Evolutionary conservation across 2,329 filamentous ascomycete genomes (phyloP).

Genomic region (Colletotrichum australisinense): DNA sequence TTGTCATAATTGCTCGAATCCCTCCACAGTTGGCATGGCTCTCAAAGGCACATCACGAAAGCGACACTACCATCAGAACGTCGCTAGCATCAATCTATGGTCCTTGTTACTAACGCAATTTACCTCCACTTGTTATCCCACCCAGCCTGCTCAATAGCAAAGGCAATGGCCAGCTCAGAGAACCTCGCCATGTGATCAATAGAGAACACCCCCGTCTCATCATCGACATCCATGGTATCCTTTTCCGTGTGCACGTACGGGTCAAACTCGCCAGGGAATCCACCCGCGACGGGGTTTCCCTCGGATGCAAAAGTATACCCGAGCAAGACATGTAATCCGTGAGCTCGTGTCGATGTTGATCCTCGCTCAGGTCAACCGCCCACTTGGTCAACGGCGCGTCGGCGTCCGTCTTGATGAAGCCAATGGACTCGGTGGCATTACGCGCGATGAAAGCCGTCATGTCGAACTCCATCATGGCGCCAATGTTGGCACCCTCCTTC

Average conservation of each 20-base stretch:
- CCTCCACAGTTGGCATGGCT: rapidly evolving
- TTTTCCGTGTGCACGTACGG: slow-evolving; percentile 50
- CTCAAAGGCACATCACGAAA: rapidly evolving
- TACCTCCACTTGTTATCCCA: slow-evolving; percentile 54
- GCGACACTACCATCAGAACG: neutral
- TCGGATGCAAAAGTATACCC: slow-evolving; percentile 53
- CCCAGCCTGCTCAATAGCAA: slow-evolving; percentile 51
- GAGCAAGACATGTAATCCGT: slow-evolving; percentile 54
- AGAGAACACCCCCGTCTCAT: slow-evolving; percentile 51
- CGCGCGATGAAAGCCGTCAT: slow-evolving; percentile 52
- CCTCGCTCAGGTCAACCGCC: slow-evolving; percentile 46
- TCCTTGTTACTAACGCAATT: neutral
- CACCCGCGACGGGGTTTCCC: slow-evolving; percentile 47
- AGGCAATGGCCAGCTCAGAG: slow-evolving; percentile 52
- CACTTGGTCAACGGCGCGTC: slow-evolving; percentile 50
- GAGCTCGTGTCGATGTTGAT: slow-evolving; percentile 48
- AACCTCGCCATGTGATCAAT: slow-evolving; percentile 55
- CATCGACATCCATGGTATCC: slow-evolving; percentile 52
- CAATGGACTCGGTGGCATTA: slow-evolving; percentile 53
- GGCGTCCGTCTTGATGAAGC: slow-evolving; percentile 50
- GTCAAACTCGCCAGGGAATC: slow-evolving; percentile 48
- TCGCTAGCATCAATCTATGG: neutral
- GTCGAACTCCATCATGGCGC: slow-evolving; percentile 77
- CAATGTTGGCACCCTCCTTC: slow-evolving; percentile 70
- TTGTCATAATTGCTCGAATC: neutral